Base-by-base conservation (phyloP, 768 basidiomycete genomes). In the Suillus occidentalis region DNA sequence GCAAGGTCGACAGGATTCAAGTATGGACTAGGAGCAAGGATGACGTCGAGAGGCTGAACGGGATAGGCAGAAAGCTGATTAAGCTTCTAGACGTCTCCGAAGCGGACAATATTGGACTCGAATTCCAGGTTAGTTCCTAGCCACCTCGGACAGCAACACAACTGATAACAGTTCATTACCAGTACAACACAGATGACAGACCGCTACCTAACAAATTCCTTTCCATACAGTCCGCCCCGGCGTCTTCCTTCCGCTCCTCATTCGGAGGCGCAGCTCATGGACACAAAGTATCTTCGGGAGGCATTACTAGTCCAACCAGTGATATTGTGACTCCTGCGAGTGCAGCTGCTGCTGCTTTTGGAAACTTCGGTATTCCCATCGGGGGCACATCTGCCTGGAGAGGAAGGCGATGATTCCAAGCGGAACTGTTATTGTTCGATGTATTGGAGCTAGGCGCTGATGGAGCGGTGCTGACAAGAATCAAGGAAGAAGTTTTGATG, bases 171-270 rank as follows among this genome's bases (percentile, higher is more conserved):
- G 18, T 53, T 13, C 40, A 12, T 18, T 53, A 31, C 20, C 70
- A 94, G 91, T 94, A 88, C 69, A 94, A 95, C 73, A 91, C 88
- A n/a, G 94, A 95, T 62, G 92, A 94, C 69, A 84, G 90, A 36
- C 93, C 94, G 2, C 83, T 85, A 6, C 86, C 87, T 0, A 91
- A 91, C 77, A 94, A 92, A 73, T 95, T 94, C 78, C 78, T 95
- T 34, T 84, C 89, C 10, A 92, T 95, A 65, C 89, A 91, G 72
- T 77, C 90, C 0, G 78, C 89, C 57, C 91, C 92, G 2, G 72
- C 79, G 36, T 85, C 89, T 1, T 84, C 86, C 1, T 92, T 85
- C 79, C 85, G 91, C 47, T 79, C 89, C 0, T 83, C 85, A 13
- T 92, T 92, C 79, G 84, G 85, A 65, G 50, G 72, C 12, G 64